These are phyloP conservation scores for Vigna trinervia DNA, from an alignment of 306 rosid genomes.

Conservation along the genomic window DNA sequence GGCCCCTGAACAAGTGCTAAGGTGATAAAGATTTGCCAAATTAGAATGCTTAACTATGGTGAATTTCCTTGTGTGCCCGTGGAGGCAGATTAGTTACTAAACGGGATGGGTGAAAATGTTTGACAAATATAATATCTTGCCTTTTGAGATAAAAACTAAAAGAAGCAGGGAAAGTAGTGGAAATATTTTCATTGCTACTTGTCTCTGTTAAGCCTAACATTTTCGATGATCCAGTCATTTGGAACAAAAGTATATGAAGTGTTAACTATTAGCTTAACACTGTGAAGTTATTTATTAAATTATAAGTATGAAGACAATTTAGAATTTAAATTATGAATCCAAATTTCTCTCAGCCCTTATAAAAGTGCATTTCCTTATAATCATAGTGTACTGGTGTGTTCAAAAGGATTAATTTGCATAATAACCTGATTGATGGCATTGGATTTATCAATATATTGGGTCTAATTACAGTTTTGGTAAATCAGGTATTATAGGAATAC, in stretches of 20 bases:
- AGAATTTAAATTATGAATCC: slow-evolving; percentile 1
- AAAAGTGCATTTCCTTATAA: neutral
- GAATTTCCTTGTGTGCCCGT: neutral
- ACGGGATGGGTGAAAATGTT: neutral
- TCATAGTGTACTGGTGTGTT: neutral
- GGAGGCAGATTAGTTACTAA: neutral
- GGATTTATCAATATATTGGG: neutral
- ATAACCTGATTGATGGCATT: neutral
- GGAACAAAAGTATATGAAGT: neutral
- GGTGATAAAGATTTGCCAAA: slow-evolving; percentile 34
- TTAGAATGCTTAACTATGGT: neutral
- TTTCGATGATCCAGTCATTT: neutral
- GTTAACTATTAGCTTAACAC: neutral
- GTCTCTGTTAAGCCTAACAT: neutral
- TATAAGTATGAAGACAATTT: neutral
- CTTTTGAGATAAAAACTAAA: neutral
- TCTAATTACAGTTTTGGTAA: neutral
- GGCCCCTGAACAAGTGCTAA: slow-evolving; percentile 70
- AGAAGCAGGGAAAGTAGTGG: neutral
- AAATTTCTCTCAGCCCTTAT: slow-evolving; percentile 18
- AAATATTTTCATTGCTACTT: neutral
- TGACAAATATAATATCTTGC: neutral
- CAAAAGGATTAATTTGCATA: neutral
- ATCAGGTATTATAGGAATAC: slow-evolving; percentile 10
- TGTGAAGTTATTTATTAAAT: neutral